Evolutionary conservation across 2,329 filamentous ascomycete species (phyloP).

Genomic region (Cladophialophora yegresii): DNA sequence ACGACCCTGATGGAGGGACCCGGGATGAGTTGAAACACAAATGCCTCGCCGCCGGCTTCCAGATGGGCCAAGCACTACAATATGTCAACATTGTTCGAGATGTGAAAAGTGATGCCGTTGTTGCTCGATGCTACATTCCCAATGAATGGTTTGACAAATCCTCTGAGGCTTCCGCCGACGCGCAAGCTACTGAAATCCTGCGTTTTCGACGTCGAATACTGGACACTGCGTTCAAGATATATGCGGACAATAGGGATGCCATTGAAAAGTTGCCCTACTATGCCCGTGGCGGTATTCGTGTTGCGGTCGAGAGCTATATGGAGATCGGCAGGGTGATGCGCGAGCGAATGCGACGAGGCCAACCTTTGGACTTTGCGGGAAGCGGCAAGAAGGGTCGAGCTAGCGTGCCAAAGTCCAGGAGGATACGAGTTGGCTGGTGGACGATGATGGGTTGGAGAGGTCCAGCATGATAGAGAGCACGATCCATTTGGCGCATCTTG

Average conservation of each 20-base stretch:
- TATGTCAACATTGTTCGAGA: slow-evolving; percentile 77
- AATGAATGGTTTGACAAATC: slow-evolving; percentile 63
- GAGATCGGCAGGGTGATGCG: slow-evolving; percentile 63
- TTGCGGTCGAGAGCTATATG: slow-evolving; percentile 75
- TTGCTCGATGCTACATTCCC: slow-evolving; percentile 70
- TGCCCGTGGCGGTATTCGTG: slow-evolving; percentile 64
- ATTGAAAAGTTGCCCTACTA: slow-evolving; percentile 64
- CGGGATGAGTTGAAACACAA: slow-evolving; percentile 38
- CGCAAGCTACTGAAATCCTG: slow-evolving; percentile 33
- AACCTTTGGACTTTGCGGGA: slow-evolving; percentile 34
- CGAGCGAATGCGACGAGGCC: slow-evolving; percentile 27
- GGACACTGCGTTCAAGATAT: slow-evolving; percentile 62
- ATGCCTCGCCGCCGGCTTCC: slow-evolving; percentile 59
- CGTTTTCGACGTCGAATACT: slow-evolving; percentile 58
- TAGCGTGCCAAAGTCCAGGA: slow-evolving; percentile 50
- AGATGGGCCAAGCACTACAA: slow-evolving; percentile 74
- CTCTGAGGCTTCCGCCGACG: slow-evolving; percentile 44
- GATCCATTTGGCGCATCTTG: no score
- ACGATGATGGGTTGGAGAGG: slow-evolving; percentile 47
- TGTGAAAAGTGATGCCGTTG: slow-evolving; percentile 65
- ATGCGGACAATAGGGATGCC: slow-evolving; percentile 55
- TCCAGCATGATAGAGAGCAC: slow-evolving; percentile 17
- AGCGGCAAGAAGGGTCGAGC: slow-evolving; percentile 40
- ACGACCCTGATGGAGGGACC: slow-evolving; percentile 43
- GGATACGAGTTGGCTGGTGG: slow-evolving; percentile 61